Conservation (phyloP, 192 early-diverging fungal genomes). For the Linnemannia elongata region DNA sequence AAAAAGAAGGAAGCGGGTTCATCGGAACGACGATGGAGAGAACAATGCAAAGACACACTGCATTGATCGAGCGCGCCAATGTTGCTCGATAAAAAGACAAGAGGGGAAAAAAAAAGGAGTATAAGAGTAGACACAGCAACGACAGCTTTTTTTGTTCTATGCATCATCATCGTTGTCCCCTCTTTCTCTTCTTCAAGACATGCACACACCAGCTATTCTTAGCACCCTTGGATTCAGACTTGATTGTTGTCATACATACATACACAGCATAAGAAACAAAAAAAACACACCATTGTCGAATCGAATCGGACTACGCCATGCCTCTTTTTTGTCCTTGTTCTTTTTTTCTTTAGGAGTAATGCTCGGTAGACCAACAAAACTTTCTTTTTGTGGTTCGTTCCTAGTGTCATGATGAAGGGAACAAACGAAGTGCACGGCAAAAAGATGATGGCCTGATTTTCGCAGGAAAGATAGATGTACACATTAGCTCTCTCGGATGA, state of each 20-base stretch:
- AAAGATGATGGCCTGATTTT: not conserved
- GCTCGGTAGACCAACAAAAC: not conserved
- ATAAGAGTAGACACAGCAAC: too few species aligned
- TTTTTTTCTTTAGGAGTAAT: not conserved
- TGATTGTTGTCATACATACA: not conserved
- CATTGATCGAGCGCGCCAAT: too few species aligned
- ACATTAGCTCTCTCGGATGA: not conserved
- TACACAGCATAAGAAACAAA: not conserved
- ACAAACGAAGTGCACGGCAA: not conserved
- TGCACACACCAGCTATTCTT: not conserved
- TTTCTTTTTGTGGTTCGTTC: not conserved
- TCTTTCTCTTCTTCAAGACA: not conserved
- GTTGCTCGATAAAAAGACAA: too few species aligned
- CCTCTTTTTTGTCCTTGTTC: not conserved
- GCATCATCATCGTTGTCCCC: not conserved
- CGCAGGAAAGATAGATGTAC: not conserved
- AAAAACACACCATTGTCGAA: too few species aligned
- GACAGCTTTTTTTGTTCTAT: not conserved
- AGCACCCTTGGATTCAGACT: not conserved
- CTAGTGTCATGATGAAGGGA: not conserved
- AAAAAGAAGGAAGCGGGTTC: too few species aligned
- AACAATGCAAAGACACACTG: too few species aligned
- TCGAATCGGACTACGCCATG: not conserved
- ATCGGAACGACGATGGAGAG: too few species aligned
- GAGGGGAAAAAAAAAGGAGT: too few species aligned